phyloP scores from a whole-genome alignment of 2,329 filamentous ascomycete species.

The Orbilia blumenaviensis region DNA sequence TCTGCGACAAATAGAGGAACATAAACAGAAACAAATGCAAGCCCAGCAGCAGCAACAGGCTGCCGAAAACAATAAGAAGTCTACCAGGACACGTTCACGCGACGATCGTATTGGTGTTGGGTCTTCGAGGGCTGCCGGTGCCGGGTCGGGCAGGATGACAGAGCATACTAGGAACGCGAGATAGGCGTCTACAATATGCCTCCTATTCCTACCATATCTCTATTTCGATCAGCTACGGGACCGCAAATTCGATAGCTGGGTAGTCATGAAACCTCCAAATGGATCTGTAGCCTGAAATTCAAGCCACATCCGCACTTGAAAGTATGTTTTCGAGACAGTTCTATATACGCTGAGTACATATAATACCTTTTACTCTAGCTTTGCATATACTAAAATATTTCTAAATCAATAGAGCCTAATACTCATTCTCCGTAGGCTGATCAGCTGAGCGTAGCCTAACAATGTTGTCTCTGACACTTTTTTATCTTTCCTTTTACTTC shows the following conservation, averaged over 20 bases:
- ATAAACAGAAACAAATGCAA: conserved; percentile 38
- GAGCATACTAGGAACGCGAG: conserved; percentile 51
- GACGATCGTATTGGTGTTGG: conserved; percentile 61
- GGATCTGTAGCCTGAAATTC: neutral
- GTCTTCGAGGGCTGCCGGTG: conserved; percentile 53
- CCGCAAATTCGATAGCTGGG: too few species aligned
- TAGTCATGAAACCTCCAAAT: neutral
- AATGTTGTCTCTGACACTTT: too few species aligned
- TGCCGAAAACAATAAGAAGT: conserved; percentile 49
- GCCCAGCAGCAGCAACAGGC: conserved; percentile 19
- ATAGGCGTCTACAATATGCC: conserved; percentile 39
- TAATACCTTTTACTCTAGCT: neutral
- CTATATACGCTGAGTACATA: too few species aligned
- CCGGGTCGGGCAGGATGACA: conserved; percentile 46
- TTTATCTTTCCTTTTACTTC: too few species aligned
- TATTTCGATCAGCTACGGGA: too few species aligned
- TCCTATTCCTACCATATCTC: neutral
- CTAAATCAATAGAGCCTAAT: neutral
- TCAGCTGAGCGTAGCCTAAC: too few species aligned
- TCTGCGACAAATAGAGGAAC: conserved; percentile 35
- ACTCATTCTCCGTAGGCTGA: neutral
- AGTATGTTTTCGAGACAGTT: conserved; percentile 6
- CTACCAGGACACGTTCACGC: conserved; percentile 58
- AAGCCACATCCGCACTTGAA: too few species aligned
- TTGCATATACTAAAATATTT: neutral